Evolutionary conservation across 2,329 filamentous ascomycete species (phyloP), one percentile per base, ranked within the genome.

Genomic region (Elsinoe arachidis): DNA sequence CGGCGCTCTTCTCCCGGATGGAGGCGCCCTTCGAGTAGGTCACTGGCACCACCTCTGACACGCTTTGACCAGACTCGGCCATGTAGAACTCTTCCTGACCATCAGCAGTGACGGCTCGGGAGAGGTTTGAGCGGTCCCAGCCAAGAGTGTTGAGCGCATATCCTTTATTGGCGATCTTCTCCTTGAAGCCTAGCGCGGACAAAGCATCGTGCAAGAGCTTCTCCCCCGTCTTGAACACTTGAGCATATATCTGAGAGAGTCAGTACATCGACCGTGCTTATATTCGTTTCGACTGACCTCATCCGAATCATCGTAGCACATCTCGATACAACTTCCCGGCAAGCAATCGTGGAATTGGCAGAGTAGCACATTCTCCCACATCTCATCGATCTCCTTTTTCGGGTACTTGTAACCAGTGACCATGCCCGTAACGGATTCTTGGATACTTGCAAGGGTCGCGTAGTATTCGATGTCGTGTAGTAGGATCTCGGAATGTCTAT

Each of bases 301-400:
- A 68, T 96, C 87, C 2, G 91, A 95, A 69, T 99, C 93, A 69
- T 95, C 89, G 66, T 97, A 97, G 71, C 90, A 96, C 90, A 97
- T 96, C 71, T 95, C 91, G 65, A 99, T 97, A 34, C 84, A 88
- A 68, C 90, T 96, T 57, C 93, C 93, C 0, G 93, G 93, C 54
- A 99, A 78, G 69, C 93, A 97, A 69, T 99, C 93, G 63, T 99
- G 93, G 78, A 99, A 99, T 67, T 99, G 93, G 63, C 92, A 97
- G 23, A 97, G 81, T 21, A 97, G 78, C 2, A 92, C 86, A 57
- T 81, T 80, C 75, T 97, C 92, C 93, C 93, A 99, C 84, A 99
- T 95, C 58, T 86, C 80, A 68, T 99, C 93, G 57, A 99, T 85
- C n/a, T 93, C 84, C 68, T 87, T 83, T 73, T 95, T 96, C 9